Percentiles rank a stretch among this genome's conserved stretches.
These are phyloP conservation scores for Volvariella volvacea DNA, from an alignment of 1,284 basidiomycete genomes.

Conservation along the genomic window DNA sequence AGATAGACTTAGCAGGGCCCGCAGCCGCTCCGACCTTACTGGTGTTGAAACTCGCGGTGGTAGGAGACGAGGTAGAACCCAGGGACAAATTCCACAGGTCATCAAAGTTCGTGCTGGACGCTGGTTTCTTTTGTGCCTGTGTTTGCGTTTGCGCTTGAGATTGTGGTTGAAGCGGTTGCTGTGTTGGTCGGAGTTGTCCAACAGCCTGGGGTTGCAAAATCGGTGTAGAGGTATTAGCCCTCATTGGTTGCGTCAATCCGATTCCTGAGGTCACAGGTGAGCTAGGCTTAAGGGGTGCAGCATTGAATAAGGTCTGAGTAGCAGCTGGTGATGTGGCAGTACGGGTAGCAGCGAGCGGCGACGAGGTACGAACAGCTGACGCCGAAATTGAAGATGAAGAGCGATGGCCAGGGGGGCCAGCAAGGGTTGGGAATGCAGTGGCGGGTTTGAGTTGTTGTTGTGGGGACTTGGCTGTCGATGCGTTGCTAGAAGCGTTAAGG, in stretches of 20 bases:
- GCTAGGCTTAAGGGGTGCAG: neutral
- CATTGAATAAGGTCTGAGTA: neutral
- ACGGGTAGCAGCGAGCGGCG: neutral
- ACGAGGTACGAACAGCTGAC: conserved; percentile 12
- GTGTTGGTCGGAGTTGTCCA: conserved; percentile 1
- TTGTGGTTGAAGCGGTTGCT: conserved; percentile 15
- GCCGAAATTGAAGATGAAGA: conserved; percentile 11
- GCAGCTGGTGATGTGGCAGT: neutral
- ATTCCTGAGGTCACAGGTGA: neutral
- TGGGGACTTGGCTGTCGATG: conserved; percentile 15
- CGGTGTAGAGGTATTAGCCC: neutral
- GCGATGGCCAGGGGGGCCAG: neutral
- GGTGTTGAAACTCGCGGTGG: conserved; percentile 10
- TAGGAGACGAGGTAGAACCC: conserved; percentile 36
- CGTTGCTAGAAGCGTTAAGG: conserved; percentile 29
- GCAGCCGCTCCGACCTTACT: too few relatives aligned
- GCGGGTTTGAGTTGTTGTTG: conserved; percentile 8
- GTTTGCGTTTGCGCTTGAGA: conserved; percentile 17
- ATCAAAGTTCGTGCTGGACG: conserved; percentile 61
- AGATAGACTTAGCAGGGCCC: conserved; percentile 61
- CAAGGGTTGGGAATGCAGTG: conserved; percentile 11
- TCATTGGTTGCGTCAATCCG: neutral
- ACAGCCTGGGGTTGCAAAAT: neutral
- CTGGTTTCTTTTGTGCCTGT: conserved; percentile 13
- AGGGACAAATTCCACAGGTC: conserved; percentile 89